Percentiles rank a stretch among this genome's conserved stretches.
phyloP scores from a whole-genome alignment of 2,329 filamentous ascomycete genomes.

The Phialocephala subalpina region DNA sequence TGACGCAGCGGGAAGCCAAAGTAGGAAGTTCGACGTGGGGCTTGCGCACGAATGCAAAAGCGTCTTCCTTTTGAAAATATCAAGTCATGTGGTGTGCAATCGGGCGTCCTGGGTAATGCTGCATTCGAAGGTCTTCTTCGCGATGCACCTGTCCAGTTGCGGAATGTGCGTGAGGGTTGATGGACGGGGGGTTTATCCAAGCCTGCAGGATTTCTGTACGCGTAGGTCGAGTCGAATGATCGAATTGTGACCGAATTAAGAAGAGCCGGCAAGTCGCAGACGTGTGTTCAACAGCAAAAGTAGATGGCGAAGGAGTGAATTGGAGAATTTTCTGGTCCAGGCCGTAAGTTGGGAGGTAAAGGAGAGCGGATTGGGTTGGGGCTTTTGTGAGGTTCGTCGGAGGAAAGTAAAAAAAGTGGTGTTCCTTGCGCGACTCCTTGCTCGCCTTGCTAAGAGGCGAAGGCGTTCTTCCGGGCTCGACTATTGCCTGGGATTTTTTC shows the following conservation, averaged over 20 bases:
- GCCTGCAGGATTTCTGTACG: conserved; percentile 18
- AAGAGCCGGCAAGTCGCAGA: conserved; percentile 8
- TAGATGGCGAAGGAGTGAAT: conserved; percentile 13
- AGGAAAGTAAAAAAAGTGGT: background rate
- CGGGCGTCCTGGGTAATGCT: background rate
- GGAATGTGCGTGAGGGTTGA: conserved; percentile 15
- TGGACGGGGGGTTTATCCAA: conserved; percentile 19
- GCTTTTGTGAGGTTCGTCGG: conserved; percentile 7
- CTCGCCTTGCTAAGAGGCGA: conserved; percentile 5
- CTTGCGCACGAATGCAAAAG: conserved; percentile 6
- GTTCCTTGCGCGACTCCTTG: conserved; percentile 9
- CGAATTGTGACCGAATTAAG: background rate
- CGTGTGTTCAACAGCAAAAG: background rate
- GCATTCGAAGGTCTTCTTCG: conserved; percentile 13
- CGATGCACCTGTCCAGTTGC: conserved; percentile 19
- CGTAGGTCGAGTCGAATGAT: background rate
- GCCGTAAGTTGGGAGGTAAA: background rate
- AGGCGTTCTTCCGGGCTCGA: background rate
- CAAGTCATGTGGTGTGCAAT: conserved; percentile 25
- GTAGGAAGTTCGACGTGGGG: conserved; percentile 16
- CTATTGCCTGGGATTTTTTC: background rate
- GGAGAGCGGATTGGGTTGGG: background rate
- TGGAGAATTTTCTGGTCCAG: background rate
- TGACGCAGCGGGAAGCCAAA: conserved; percentile 17
- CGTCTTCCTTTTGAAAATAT: conserved; percentile 10